Evolutionary conservation across 352 stramenopile species (phyloP).

Genomic region (Pythium pyrilobum): DNA sequence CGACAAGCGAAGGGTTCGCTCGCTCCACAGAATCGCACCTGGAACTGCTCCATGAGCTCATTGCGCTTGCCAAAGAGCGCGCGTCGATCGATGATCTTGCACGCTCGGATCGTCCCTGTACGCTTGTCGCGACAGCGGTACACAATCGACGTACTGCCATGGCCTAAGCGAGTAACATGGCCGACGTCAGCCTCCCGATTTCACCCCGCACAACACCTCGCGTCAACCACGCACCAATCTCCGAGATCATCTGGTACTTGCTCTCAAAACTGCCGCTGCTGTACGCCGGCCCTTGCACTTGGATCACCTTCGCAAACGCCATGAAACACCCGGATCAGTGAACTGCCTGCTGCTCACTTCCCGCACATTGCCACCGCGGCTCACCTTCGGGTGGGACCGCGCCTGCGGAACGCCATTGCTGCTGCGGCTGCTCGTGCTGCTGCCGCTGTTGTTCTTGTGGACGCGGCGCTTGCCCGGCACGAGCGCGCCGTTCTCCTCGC

Average conservation of each 20-base stretch:
- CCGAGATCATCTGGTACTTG: constrained; percentile 79
- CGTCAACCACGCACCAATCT: constrained; percentile 61
- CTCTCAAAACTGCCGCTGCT: constrained; percentile 64
- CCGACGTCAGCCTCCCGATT: not conserved
- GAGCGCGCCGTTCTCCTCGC: constrained; percentile 24
- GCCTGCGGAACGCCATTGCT: constrained; percentile 21
- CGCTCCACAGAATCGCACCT: constrained; percentile 30
- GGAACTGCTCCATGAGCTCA: constrained; percentile 84
- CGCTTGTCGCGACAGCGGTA: constrained; percentile 74
- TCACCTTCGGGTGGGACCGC: constrained; percentile 27
- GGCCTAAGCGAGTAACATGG: too few species aligned
- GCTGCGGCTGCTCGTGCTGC: constrained; percentile 29
- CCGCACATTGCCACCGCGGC: too few species aligned
- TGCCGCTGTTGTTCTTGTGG: constrained; percentile 25
- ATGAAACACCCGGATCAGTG: not conserved
- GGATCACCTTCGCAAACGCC: constrained; percentile 46
- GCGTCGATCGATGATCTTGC: constrained; percentile 87
- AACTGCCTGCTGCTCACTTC: too few species aligned
- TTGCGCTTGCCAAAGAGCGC: constrained; percentile 67
- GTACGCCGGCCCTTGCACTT: constrained; percentile 63
- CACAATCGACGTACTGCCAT: constrained; percentile 81
- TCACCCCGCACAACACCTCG: not conserved
- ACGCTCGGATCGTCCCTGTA: constrained; percentile 50
- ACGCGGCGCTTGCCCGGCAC: constrained; percentile 36
- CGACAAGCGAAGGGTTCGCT: too few species aligned